Conservation (phyloP, 2,329 filamentous ascomycete species). For the Rhynchosporium agropyri region DNA sequence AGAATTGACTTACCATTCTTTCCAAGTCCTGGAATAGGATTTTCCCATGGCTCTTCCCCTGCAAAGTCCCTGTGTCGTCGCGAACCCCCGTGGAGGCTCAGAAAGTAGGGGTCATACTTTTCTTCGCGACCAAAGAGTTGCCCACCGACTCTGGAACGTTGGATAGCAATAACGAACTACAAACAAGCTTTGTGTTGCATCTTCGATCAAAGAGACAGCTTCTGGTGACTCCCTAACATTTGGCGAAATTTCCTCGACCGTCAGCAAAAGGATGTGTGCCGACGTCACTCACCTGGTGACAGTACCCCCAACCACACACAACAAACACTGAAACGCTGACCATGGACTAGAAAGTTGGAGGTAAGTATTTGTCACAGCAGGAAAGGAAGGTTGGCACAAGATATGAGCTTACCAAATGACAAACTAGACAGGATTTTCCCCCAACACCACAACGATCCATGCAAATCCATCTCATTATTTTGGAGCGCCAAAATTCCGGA, state of each 20-base stretch:
- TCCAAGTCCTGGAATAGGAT: neutral
- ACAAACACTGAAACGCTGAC: neutral
- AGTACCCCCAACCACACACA: neutral
- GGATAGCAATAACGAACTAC: slow-evolving; percentile 6
- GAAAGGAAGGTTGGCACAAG: too few species aligned
- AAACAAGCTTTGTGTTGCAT: slow-evolving; percentile 7
- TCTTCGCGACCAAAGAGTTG: neutral
- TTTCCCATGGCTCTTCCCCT: slow-evolving; percentile 1
- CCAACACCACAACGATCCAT: neutral
- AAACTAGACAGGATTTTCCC: neutral
- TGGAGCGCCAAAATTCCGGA: neutral
- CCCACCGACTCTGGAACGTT: neutral
- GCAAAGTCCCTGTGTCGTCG: neutral
- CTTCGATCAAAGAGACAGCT: slow-evolving; percentile 8
- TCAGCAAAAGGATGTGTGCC: slow-evolving; percentile 9
- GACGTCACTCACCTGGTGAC: slow-evolving; percentile 9
- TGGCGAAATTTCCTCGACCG: neutral
- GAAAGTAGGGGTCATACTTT: slow-evolving; percentile 6
- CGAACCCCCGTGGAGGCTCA: neutral
- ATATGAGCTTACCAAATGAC: slow-evolving; percentile 1
- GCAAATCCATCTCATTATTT: neutral
- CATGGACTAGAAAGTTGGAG: neutral
- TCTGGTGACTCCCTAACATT: slow-evolving; percentile 8
- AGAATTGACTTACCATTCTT: neutral
- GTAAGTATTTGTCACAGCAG: neutral